A percentile compares a stretch with the other conserved stretches of the same genome.
Conservation (phyloP, 2,329 filamentous ascomycete genomes). For the Apiospora marii region DNA sequence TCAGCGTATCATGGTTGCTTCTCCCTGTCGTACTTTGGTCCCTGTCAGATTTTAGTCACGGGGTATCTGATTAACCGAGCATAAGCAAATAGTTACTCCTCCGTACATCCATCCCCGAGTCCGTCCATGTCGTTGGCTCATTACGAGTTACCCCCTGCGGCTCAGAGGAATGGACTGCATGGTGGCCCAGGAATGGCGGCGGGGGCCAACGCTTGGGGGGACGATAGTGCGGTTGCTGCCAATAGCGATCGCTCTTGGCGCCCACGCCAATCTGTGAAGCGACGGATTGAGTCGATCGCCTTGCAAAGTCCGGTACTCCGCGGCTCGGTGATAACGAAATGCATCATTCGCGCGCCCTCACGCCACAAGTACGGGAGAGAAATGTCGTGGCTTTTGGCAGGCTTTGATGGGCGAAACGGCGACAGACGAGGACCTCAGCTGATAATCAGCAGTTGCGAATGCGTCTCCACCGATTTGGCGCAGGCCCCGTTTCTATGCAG, state of each 20-base stretch:
- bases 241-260: not conserved
- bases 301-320: not conserved
- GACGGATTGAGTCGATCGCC: not conserved
- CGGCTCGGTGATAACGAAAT: slow-evolving; percentile 1
- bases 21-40: not conserved
- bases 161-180: not conserved
- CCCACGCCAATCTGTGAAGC: not conserved
- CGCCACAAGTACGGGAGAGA: not conserved
- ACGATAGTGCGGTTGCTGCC: not conserved
- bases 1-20: slow-evolving; percentile 17
- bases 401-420: not conserved
- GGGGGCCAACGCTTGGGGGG: not conserved
- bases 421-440: not conserved
- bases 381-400: not conserved
- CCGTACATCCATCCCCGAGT: not conserved
- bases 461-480: not conserved
- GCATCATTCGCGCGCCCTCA: not conserved
- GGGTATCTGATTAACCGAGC: not conserved
- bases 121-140: not conserved
- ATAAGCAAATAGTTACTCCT: not conserved
- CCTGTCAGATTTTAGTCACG: slow-evolving; percentile 9
- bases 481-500: not conserved
- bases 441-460: slow-evolving; percentile 15
- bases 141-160: not conserved
- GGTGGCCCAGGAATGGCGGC: not conserved